Percentiles rank a stretch among this genome's conserved stretches.
Conservation (phyloP, 2,329 filamentous ascomycete genomes). For the Venturia pyrina region DNA sequence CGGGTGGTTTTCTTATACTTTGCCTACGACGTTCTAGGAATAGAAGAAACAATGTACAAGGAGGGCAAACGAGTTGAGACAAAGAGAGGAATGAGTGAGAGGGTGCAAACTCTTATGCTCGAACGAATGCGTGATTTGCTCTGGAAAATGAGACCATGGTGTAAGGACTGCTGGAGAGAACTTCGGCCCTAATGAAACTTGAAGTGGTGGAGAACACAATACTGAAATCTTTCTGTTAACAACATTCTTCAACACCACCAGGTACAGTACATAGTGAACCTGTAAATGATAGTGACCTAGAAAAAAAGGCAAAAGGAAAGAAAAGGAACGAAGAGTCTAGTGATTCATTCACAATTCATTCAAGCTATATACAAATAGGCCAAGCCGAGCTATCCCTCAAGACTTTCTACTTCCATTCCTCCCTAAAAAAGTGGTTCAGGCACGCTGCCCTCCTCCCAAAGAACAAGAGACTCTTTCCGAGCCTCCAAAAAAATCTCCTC, state of each 20-base stretch:
- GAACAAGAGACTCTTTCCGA: not conserved
- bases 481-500: not conserved
- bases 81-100: not conserved
- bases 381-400: not conserved
- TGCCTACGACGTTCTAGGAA: not conserved
- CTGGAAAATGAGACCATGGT: not conserved
- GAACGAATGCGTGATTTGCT: not conserved
- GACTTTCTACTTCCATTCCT: not conserved
- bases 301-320: not conserved
- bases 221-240: not conserved
- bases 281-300: no score
- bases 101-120: not conserved
- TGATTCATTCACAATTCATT: slow-evolving; percentile 3
- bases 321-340: not conserved
- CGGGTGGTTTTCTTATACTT: no score
- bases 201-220: no score
- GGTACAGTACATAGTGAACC: not conserved
- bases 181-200: no score
- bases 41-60: not conserved
- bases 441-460: not conserved
- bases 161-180: not conserved
- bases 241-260: not conserved
- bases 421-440: not conserved
- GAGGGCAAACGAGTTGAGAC: not conserved
- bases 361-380: not conserved